Evolutionary conservation across 2,329 filamentous ascomycete genomes (phyloP), one percentile per base, ranked within the genome.

Genomic region (Coniochaeta sp.): DNA sequence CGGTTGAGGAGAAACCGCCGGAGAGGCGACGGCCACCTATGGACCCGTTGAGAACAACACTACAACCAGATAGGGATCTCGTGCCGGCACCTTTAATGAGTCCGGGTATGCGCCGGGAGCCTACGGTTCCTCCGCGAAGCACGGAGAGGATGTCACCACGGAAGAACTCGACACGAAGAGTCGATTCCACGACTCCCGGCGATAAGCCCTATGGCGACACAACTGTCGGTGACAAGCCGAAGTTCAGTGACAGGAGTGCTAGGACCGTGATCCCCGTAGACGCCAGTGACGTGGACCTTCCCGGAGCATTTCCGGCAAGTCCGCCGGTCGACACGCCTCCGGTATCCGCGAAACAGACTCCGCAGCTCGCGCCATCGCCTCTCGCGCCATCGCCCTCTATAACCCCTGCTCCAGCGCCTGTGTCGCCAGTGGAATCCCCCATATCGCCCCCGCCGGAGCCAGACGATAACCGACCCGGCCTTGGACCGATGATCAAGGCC

Each of bases 401-500:
- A 22, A 34, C 54, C n/a, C 54, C 30, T 22, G 54, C 28, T 5
- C 54, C 54, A 6, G n/a, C 54, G 1, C 30, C 54, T 22, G 54
- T 55, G 5, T 65, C 68, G 16, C 58, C 58, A 22, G 61, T 38
- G 1, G 67, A 65, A 5, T 64, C 71, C 7, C 66, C 71, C 22
- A 61, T 69, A 2, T 69, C 68, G 16, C 68, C 72, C 4, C 67
- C 72, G 0, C 60, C 65, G 6, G 70, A 71, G 6, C 63, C 67
- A 38, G 77, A 80, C 58, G 79, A 81, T 2, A 68, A 63, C 7
- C 76, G 90, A n/a, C 91, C 91, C 19, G 92, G 91, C 1, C 81
- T 96, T 7, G 91, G 91, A 0, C 91, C 92, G 1, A 96, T 96
- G 93, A 89, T 97, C 67, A 93, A 91, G 73, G 85, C 88, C 63